Base-by-base conservation (phyloP, 306 rosid genomes). In the Cicer cuneatum region DNA sequence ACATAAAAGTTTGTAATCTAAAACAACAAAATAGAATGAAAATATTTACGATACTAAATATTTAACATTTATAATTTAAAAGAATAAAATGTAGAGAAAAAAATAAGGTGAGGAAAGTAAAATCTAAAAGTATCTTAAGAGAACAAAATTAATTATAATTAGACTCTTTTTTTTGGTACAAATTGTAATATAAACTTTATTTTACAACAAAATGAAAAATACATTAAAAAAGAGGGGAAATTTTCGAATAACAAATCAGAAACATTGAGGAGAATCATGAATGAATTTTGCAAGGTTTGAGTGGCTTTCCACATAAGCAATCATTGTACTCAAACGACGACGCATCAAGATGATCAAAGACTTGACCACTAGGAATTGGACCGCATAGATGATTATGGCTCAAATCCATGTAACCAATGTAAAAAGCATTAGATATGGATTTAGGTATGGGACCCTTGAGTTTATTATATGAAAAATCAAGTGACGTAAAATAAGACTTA, bases 271-370 rank as follows among this genome's bases (percentile, higher is more conserved):
- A 46, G 14, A 45, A 62, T 10, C n/a, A 62, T 62, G 39, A 62
- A 15, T 38, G 39, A 39, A 10, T 16, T 33, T 33, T 59, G 72
- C 98, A 93, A 69, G 87, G 39, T 81, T 86, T 84, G 15, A 93
- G 85, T 19, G 98, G 97, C 86, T 87, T 90, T 66, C 97, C 98
- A 43, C 98, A 93, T 0, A 90, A 82, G 52, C 98, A 93, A 61
- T 79, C 87, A 16, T 93, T 93, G 87, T 48, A 82, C 10, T 19
- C 72, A 74, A 93, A 87, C 12, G 96, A 90, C 24, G 97, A 83
- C 15, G 89, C 93, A 71, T 87, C 93, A 0, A 84, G 71, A 61
- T 85, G 84, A 53, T 91, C 85, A 48, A 89, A 87, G 19, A 78
- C 84, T 0, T 84, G 51, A 5, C 84, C 91, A 0, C 4, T 80